phyloP scores from a whole-genome alignment of 2,329 filamentous ascomycete genomes.

The Trichoderma sp. region DNA sequence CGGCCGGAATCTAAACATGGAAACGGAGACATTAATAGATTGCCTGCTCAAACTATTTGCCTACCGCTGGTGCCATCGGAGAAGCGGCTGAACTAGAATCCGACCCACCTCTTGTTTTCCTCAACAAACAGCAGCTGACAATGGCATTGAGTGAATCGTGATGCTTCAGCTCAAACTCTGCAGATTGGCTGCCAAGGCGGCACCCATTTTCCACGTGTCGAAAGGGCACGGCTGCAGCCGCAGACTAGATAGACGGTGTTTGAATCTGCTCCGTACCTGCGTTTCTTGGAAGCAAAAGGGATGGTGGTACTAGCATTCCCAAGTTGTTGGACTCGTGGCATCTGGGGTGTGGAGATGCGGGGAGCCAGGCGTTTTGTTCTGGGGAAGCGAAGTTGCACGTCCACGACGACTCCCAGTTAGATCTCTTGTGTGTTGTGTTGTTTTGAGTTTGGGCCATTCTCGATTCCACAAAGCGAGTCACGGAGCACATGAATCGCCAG shows the following conservation, averaged over 20 bases:
- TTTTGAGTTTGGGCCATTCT: background rate
- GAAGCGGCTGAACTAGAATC: background rate
- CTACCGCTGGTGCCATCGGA: background rate
- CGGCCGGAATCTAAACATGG: background rate
- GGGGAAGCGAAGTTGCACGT: conserved; percentile 1
- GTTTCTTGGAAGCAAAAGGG: background rate
- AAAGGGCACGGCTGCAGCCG: background rate
- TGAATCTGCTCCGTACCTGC: background rate
- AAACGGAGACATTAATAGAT: background rate
- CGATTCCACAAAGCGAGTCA: background rate
- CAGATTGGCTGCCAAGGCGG: background rate
- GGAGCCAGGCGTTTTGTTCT: background rate
- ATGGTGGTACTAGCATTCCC: background rate
- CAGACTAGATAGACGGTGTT: background rate
- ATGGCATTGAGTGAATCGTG: background rate
- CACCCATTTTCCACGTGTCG: conserved; percentile 1
- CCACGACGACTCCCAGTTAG: background rate
- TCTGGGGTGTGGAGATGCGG: background rate
- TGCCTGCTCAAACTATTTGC: background rate
- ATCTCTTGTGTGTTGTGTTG: background rate
- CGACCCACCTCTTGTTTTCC: background rate
- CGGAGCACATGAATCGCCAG: background rate
- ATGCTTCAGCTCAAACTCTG: background rate
- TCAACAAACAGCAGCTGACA: background rate
- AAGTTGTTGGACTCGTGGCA: background rate